Conservation (phyloP, 1,284 basidiomycete species). For the Phellinidium pouzarii region DNA sequence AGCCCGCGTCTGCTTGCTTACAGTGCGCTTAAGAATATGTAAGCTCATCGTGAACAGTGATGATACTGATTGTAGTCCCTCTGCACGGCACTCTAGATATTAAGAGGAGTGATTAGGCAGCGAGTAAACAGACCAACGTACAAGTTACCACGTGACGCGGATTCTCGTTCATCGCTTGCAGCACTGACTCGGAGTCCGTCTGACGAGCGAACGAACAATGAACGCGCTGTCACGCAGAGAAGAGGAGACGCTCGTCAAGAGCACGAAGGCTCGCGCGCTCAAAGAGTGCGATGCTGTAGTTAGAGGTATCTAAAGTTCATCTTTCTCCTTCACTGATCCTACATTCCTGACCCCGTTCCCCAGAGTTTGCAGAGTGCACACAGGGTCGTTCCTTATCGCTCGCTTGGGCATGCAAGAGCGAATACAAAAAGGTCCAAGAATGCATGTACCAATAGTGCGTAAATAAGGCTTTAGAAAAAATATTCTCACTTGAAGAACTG, state of each 20-base stretch:
- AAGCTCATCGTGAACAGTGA: constrained; percentile 6
- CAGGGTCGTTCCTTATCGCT: constrained; percentile 77
- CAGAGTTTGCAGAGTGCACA: constrained; percentile 83
- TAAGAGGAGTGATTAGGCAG: not conserved
- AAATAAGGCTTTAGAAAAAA: not conserved
- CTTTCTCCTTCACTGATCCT: not conserved
- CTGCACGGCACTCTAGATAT: not conserved
- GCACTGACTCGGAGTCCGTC: not conserved
- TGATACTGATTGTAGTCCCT: no score
- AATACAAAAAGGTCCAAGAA: constrained; percentile 66
- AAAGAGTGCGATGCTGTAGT: constrained; percentile 74
- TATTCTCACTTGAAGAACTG: not conserved
- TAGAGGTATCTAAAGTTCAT: constrained; percentile 44
- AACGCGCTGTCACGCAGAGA: constrained; percentile 83
- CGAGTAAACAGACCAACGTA: not conserved
- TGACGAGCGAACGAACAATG: constrained; percentile 38
- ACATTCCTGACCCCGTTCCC: constrained; percentile 3
- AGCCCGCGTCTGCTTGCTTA: constrained; percentile 20
- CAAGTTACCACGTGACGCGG: not conserved
- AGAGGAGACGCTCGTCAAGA: constrained; percentile 77
- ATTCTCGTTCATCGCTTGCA: not conserved
- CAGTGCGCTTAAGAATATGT: constrained; percentile 19
- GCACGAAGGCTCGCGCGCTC: constrained; percentile 74
- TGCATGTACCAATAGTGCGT: constrained; percentile 81
- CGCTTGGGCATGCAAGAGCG: constrained; percentile 72